Conservation (phyloP, 75 land plant genomes). For the Cryptomeria japonica region DNA sequence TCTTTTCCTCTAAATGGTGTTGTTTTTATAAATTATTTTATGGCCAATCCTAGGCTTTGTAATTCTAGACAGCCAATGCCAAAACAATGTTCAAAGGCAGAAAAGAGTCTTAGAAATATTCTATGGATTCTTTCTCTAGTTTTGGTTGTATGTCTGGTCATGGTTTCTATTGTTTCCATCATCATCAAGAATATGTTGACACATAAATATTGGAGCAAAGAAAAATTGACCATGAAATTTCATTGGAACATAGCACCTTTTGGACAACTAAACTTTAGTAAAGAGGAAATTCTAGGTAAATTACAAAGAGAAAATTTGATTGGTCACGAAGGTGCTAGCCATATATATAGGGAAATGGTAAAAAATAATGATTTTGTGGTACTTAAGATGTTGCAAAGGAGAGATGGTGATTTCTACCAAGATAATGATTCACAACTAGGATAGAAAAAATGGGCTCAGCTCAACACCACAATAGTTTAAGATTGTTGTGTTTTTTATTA, state of each 20-base stretch:
- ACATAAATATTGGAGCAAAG: not conserved
- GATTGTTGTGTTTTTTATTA: conserved; percentile 33
- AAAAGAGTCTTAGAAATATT: not conserved
- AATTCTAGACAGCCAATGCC: not conserved
- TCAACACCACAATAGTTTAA: conserved; percentile 31
- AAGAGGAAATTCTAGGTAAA: conserved; percentile 18
- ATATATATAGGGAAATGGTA: conserved; percentile 33
- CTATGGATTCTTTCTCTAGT: conserved; percentile 10
- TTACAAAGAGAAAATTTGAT: conserved; percentile 33
- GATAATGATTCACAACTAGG: conserved; percentile 14
- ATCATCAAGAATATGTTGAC: not conserved
- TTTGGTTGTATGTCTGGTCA: not conserved
- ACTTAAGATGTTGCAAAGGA: conserved; percentile 30
- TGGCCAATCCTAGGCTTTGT: conserved; percentile 24
- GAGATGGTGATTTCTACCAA: not conserved
- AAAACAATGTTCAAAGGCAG: not conserved
- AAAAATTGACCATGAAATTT: not conserved
- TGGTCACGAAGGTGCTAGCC: conserved; percentile 38
- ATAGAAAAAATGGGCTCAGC: conserved; percentile 31
- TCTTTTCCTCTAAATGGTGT: conserved; percentile 21
- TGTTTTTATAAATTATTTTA: conserved; percentile 12
- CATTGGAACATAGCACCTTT: conserved; percentile 14
- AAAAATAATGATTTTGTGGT: conserved; percentile 34
- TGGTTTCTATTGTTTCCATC: not conserved
- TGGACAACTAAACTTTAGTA: conserved; percentile 21